Evolutionary conservation across 257 asterid species (phyloP).

Genomic region (Solanum appendiculatum): DNA sequence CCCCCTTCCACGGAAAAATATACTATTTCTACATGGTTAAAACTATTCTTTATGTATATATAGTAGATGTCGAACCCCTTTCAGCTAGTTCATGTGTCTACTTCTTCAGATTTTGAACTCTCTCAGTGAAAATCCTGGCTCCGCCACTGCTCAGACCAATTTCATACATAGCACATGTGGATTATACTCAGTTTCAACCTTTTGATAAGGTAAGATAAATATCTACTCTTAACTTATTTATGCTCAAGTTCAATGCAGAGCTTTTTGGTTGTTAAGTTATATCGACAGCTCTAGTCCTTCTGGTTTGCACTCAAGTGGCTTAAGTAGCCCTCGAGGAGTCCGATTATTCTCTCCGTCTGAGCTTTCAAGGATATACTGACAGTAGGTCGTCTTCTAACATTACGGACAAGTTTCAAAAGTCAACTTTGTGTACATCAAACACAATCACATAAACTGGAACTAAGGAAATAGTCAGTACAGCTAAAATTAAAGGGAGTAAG

Average conservation of each 20-base stretch:
- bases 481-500: not conserved
- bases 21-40: not conserved
- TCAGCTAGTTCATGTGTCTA: not conserved
- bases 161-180: not conserved
- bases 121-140: no score
- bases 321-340: not conserved
- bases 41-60: no score
- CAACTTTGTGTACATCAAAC: not conserved
- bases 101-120: no score
- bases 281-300: not conserved
- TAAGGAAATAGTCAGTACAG: not conserved
- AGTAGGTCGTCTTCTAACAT: not conserved
- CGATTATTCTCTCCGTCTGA: not conserved
- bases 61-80: not conserved
- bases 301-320: not conserved
- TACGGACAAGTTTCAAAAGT: not conserved
- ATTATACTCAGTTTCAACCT: not conserved
- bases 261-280: not conserved
- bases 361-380: not conserved
- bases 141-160: not conserved
- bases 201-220: not conserved
- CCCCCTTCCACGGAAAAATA: not conserved
- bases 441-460: not conserved
- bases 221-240: not conserved
- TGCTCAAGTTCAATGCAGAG: not conserved